Evolutionary conservation across 177 flowering plant species (phyloP).

Genomic region (Telopea speciosissima): DNA sequence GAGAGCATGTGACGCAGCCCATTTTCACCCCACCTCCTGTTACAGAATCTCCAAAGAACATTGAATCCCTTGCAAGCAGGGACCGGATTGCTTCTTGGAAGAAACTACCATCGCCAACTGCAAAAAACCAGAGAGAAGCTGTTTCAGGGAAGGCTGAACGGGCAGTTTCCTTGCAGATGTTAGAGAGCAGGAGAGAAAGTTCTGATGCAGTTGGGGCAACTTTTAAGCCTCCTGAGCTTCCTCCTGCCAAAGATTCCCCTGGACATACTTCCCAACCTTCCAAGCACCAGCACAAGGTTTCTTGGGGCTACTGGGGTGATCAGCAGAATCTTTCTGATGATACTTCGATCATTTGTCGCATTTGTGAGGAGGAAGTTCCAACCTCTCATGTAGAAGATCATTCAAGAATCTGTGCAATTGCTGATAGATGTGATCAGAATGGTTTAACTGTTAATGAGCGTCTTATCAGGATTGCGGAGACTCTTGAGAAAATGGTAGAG

Average conservation of each 20-base stretch:
- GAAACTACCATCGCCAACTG: constrained; percentile 69
- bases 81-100: constrained; percentile 88
- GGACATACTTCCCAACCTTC: constrained; percentile 39
- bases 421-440: constrained; percentile 96
- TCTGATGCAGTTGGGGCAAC: constrained; percentile 33
- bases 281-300: constrained; percentile 75
- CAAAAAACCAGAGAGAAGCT: constrained; percentile 47
- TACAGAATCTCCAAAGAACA: constrained; percentile 34
- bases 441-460: constrained; percentile 92
- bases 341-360: constrained; percentile 88
- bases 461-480: constrained; percentile 68
- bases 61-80: constrained; percentile 51
- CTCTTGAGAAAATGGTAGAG: constrained; percentile 88
- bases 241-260: constrained; percentile 49
- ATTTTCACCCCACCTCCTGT: constrained; percentile 24
- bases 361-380: constrained; percentile 97
- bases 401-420: constrained; percentile 90
- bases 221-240: constrained; percentile 45
- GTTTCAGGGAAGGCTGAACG: constrained; percentile 31
- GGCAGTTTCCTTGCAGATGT: constrained; percentile 27
- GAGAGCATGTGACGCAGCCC: constrained; percentile 31
- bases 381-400: constrained; percentile 93
- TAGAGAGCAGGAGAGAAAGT: constrained; percentile 21
- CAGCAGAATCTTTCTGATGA: constrained; percentile 63
- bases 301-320: constrained; percentile 98